Evolutionary conservation across 2,329 filamentous ascomycete species (phyloP).

Genomic region (Xylaria sp.): DNA sequence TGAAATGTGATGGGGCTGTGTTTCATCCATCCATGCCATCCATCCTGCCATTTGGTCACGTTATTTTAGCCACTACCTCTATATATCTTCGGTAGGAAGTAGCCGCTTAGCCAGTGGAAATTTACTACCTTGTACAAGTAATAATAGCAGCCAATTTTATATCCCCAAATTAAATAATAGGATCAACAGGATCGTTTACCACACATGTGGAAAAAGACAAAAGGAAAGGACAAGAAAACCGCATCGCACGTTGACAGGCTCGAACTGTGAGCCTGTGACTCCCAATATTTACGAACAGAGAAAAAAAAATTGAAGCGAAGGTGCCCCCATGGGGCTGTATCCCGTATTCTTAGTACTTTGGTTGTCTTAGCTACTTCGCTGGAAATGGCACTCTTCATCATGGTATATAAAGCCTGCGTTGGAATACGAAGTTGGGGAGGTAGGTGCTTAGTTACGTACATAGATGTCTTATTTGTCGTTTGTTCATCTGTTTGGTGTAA

Average conservation of each 20-base stretch:
- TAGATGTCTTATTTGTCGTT: background rate
- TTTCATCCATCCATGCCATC: background rate
- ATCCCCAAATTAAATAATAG: background rate
- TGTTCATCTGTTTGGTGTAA: background rate
- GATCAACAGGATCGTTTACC: background rate
- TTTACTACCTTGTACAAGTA: background rate
- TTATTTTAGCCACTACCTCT: background rate
- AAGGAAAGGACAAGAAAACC: background rate
- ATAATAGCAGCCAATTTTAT: background rate
- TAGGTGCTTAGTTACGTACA: background rate
- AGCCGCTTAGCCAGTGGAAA: background rate
- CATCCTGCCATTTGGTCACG: background rate
- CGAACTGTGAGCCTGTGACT: background rate
- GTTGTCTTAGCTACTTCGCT: constrained; percentile 11
- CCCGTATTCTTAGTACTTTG: too few species aligned
- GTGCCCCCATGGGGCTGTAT: too few species aligned
- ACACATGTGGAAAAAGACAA: background rate
- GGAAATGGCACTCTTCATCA: background rate
- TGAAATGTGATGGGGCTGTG: background rate
- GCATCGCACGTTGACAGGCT: background rate
- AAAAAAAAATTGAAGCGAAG: constrained; percentile 12
- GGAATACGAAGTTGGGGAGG: background rate
- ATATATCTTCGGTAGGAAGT: background rate
- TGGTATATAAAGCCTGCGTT: background rate
- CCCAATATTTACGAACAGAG: background rate